Percentiles rank a stretch among this genome's conserved stretches.
These are phyloP conservation scores for Davidsoniella virescens DNA, from an alignment of 2,329 filamentous ascomycete genomes.

Conservation along the genomic window DNA sequence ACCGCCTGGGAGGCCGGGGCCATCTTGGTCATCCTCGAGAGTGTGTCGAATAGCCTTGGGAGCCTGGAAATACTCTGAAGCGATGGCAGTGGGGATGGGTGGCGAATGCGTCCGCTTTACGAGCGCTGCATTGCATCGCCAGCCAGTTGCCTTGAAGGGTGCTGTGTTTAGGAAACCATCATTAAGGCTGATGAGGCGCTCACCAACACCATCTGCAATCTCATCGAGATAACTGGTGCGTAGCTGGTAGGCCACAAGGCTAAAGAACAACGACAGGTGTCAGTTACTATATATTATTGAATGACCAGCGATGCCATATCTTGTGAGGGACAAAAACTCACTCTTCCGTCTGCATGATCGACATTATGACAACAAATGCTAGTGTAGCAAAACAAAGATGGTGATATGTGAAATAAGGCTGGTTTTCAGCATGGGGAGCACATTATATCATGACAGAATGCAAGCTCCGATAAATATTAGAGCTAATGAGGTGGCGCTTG, in stretches of 20 bases:
- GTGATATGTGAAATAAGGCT: too few relatives aligned
- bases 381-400: neutral
- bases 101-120: constrained; percentile 75
- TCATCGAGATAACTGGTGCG: constrained; percentile 65
- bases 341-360: constrained; percentile 13
- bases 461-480: too few relatives aligned
- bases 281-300: neutral
- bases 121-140: constrained; percentile 56
- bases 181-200: constrained; percentile 69
- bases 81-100: constrained; percentile 67
- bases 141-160: constrained; percentile 69
- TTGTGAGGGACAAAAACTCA: constrained; percentile 1
- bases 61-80: constrained; percentile 70
- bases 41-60: constrained; percentile 46
- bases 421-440: too few relatives aligned
- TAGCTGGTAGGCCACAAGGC: constrained; percentile 68
- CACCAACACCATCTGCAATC: constrained; percentile 69
- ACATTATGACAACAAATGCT: constrained; percentile 1
- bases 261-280: constrained; percentile 19
- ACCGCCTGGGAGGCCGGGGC: constrained; percentile 55
- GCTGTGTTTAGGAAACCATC: constrained; percentile 63
- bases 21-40: constrained; percentile 55
- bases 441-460: too few relatives aligned
- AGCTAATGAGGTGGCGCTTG: too few relatives aligned
- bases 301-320: neutral